Conservation (phyloP, 495 filamentous ascomycete genomes). For the Staphylotrichum tortipilum region DNA sequence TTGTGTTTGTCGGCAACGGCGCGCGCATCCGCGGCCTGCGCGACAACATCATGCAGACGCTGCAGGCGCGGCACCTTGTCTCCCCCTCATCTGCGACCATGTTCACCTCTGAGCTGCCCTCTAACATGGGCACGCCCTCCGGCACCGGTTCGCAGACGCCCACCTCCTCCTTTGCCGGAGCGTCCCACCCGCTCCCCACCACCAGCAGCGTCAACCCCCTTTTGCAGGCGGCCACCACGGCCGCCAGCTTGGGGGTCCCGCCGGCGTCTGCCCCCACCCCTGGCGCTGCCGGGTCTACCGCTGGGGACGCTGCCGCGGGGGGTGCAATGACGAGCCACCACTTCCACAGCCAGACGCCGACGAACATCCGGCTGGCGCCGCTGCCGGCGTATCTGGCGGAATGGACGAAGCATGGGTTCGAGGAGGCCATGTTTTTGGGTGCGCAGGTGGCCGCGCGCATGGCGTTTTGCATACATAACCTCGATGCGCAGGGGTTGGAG, state of each 20-base stretch:
- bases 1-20: conserved; percentile 85
- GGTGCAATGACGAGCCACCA: conserved; percentile 41
- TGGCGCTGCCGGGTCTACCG: conserved; percentile 14
- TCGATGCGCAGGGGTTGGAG: conserved; percentile 34
- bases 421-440: conserved; percentile 73
- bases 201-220: conserved; percentile 73
- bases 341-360: conserved; percentile 83
- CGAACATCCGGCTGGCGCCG: conserved; percentile 66
- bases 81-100: conserved; percentile 87
- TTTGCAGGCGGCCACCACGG: conserved; percentile 83
- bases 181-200: conserved; percentile 40
- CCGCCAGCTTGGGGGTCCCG: conserved; percentile 48
- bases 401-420: conserved; percentile 78
- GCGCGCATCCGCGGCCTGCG: conserved; percentile 77
- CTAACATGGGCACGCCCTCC: conserved; percentile 77
- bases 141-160: conserved; percentile 92
- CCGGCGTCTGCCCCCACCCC: conserved; percentile 27
- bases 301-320: conserved; percentile 25
- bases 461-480: conserved; percentile 49
- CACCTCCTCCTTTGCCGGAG: conserved; percentile 51
- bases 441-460: conserved; percentile 70
- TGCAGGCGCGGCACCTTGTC: conserved; percentile 76
- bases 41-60: conserved; percentile 70
- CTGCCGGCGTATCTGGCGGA: conserved; percentile 86
- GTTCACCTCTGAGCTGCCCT: conserved; percentile 92